Evolutionary conservation across 306 rosid genomes (phyloP).

Genomic region (Glycine latifolia): DNA sequence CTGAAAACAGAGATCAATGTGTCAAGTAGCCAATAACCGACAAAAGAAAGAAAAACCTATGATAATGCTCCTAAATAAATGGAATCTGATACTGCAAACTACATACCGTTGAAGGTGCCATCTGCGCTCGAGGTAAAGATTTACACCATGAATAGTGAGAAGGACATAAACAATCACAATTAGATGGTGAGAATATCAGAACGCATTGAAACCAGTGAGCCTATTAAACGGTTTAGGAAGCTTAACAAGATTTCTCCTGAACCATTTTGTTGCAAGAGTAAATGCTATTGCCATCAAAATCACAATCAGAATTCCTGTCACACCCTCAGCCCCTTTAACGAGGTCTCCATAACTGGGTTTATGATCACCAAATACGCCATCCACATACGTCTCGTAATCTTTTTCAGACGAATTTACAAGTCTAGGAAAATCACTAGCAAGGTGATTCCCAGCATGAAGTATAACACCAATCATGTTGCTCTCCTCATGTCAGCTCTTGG

Average conservation of each 20-base stretch:
- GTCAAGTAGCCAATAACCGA: conserved; percentile 5
- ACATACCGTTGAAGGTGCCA: conserved; percentile 81
- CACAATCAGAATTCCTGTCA: conserved; percentile 89
- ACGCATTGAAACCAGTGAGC: conserved; percentile 92
- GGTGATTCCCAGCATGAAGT: conserved; percentile 85
- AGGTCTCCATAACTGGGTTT: conserved; percentile 71
- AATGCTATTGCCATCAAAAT: conserved; percentile 81
- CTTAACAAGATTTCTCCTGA: conserved; percentile 73
- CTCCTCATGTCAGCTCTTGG: too few species aligned
- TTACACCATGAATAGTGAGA: conserved; percentile 79
- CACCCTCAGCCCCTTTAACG: conserved; percentile 74
- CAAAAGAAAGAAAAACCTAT: not conserved
- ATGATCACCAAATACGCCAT: conserved; percentile 61
- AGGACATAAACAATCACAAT: conserved; percentile 85
- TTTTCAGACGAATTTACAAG: conserved; percentile 51
- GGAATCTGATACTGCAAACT: not conserved
- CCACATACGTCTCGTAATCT: conserved; percentile 38
- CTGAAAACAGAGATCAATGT: conserved; percentile 57
- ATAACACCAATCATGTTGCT: conserved; percentile 63
- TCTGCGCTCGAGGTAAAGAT: conserved; percentile 68
- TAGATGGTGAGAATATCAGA: conserved; percentile 97
- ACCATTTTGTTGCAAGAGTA: conserved; percentile 86
- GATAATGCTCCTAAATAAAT: not conserved
- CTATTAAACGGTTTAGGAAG: conserved; percentile 86
- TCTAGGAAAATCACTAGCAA: conserved; percentile 93